Conservation (phyloP, 139 green algal species). For the Zygnema cylindricum region DNA sequence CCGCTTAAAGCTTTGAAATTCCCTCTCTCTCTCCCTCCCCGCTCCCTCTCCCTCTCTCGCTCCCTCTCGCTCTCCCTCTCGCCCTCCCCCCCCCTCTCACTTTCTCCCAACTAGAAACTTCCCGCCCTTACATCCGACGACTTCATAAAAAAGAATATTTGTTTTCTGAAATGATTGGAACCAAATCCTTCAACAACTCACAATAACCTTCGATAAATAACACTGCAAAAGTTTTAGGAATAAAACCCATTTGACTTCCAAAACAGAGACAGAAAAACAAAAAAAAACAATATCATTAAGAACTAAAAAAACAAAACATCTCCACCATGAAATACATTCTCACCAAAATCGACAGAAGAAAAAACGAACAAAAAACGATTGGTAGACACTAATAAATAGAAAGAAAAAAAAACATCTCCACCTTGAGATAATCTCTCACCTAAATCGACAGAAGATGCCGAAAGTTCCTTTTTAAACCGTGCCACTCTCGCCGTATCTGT, state of each 20-base stretch:
- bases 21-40: too few species aligned
- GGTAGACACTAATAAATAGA: background rate
- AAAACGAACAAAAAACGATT: background rate
- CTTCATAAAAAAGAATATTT: too few species aligned
- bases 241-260: background rate
- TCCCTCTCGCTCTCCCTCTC: too few species aligned
- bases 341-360: background rate
- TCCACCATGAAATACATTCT: background rate
- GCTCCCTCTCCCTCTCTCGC: too few species aligned
- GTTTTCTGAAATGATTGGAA: too few species aligned
- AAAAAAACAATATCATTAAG: background rate
- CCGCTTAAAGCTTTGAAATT: too few species aligned
- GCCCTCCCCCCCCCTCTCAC: too few species aligned
- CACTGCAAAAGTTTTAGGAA: background rate
- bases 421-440: background rate
- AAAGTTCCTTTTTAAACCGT: conserved; percentile 51
- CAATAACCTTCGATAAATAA: too few species aligned
- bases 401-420: background rate
- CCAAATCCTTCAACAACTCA: too few species aligned
- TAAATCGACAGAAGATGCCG: conserved; percentile 37
- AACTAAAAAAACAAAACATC: conserved; percentile 5
- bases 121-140: too few species aligned
- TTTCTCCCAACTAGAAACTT: too few species aligned
- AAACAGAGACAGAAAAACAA: background rate
- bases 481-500: conserved; percentile 45